These are phyloP conservation scores for Neurospora pannonica DNA, from an alignment of 495 filamentous ascomycete species.

Conservation along the genomic window DNA sequence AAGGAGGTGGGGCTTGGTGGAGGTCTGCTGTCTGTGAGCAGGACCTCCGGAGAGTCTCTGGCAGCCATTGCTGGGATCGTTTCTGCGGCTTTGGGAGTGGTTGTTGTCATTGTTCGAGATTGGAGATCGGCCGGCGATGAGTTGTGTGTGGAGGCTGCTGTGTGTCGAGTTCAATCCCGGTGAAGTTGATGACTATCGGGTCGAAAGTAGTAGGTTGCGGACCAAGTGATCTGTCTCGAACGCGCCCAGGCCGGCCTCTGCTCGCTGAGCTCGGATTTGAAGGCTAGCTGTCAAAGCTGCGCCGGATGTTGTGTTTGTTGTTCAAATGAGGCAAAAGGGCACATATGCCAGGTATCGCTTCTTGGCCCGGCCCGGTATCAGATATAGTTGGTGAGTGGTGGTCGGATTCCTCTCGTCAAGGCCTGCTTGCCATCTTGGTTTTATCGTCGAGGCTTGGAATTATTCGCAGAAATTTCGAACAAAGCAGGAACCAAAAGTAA, in stretches of 20 bases:
- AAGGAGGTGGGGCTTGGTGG: background rate
- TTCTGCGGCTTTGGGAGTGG: background rate
- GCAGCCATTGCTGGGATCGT: background rate
- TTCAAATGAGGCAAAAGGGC: background rate
- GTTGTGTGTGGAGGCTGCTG: background rate
- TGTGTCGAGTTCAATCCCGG: too few species aligned
- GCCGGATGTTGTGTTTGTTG: constrained; percentile 5
- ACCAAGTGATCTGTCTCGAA: constrained; percentile 30
- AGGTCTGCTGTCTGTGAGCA: constrained; percentile 2
- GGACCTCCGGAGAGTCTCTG: background rate
- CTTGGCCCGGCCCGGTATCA: background rate
- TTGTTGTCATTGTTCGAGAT: background rate
- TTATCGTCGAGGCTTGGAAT: background rate
- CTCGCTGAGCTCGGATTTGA: constrained; percentile 33
- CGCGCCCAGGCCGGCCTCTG: constrained; percentile 21
- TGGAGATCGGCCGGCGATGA: background rate
- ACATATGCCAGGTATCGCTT: background rate
- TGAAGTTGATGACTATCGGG: too few species aligned
- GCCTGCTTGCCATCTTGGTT: background rate
- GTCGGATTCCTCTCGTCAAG: background rate
- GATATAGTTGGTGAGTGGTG: background rate
- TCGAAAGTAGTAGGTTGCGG: too few species aligned
- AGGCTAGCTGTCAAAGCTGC: constrained; percentile 27
- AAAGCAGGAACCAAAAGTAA: too few species aligned
- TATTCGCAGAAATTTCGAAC: too few species aligned